Percentiles rank a stretch among this genome's conserved stretches.
Conservation (phyloP, 306 rosid genomes). For the Begonia loranthoides region DNA sequence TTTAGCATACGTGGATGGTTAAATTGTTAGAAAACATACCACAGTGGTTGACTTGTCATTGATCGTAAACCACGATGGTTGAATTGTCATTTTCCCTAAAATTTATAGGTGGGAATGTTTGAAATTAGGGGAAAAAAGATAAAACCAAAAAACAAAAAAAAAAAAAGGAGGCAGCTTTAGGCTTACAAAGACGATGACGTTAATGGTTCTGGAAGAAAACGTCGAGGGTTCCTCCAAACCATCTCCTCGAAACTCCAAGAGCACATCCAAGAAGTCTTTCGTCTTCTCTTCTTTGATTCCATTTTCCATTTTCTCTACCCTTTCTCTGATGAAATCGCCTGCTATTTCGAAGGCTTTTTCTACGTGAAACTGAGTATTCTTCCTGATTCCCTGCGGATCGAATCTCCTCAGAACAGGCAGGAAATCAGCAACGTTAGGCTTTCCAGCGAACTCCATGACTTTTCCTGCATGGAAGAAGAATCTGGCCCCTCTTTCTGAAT, state of each 20-base stretch:
- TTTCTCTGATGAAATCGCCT: conserved; percentile 45
- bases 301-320: conserved; percentile 26
- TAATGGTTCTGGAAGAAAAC: conserved; percentile 37
- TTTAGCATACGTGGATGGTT: too few relatives aligned
- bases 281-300: conserved; percentile 4
- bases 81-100: too few relatives aligned
- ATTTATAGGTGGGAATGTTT: too few relatives aligned
- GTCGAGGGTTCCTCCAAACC: conserved; percentile 15
- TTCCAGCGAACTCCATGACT: conserved; percentile 77
- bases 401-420: conserved; percentile 39
- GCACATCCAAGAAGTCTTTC: conserved; percentile 60
- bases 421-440: conserved; percentile 70
- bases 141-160: too few relatives aligned
- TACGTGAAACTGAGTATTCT: conserved; percentile 54
- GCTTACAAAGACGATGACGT: conserved; percentile 50
- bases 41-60: too few relatives aligned
- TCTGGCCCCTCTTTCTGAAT: conserved; percentile 43
- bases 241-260: conserved; percentile 53
- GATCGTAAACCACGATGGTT: too few relatives aligned
- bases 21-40: too few relatives aligned
- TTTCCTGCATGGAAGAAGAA: conserved; percentile 50
- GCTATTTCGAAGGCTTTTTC: conserved; percentile 60
- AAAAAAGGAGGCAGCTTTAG: not conserved
- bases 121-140: not conserved
- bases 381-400: conserved; percentile 72